phyloP scores from a whole-genome alignment of 2,329 filamentous ascomycete genomes.

The Penicillium sp. region DNA sequence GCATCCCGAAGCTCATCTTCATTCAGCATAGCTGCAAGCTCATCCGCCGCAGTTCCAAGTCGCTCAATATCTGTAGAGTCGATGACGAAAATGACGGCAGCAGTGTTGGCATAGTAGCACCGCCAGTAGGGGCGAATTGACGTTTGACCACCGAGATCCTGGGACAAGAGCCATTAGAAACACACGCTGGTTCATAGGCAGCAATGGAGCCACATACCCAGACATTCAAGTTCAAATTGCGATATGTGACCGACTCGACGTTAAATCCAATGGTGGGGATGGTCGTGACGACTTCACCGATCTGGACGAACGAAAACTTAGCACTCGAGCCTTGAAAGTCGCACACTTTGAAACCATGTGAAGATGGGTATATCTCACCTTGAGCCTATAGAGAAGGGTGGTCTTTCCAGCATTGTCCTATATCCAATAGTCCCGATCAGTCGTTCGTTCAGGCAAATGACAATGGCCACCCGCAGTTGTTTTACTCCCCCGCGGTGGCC shows the following conservation, averaged over 20 bases:
- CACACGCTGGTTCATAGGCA: background rate
- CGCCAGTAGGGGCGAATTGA: conserved; percentile 98
- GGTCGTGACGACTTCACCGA: conserved; percentile 97
- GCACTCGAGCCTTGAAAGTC: conserved; percentile 7
- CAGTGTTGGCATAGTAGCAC: conserved; percentile 99
- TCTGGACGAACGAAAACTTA: conserved; percentile 55
- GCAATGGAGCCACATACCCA: conserved; percentile 66
- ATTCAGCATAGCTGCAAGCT: conserved; percentile 91
- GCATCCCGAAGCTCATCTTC: conserved; percentile 96
- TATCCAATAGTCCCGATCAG: conserved; percentile 15
- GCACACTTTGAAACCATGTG: background rate
- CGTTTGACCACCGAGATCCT: conserved; percentile 97
- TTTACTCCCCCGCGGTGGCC: conserved; percentile 20
- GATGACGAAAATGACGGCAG: conserved; percentile 97
- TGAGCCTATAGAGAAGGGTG: conserved; percentile 91
- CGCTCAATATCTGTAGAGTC: conserved; percentile 98
- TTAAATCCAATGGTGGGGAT: conserved; percentile 99
- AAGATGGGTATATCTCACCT: conserved; percentile 59
- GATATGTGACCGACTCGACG: conserved; percentile 97
- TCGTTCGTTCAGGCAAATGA: background rate
- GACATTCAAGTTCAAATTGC: conserved; percentile 97
- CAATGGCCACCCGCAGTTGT: conserved; percentile 1
- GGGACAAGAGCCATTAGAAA: conserved; percentile 9
- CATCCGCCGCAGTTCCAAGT: conserved; percentile 86
- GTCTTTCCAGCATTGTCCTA: conserved; percentile 99